phyloP scores from a whole-genome alignment of 2,329 filamentous ascomycete genomes.

The Aspergillus ochraceoroseus region DNA sequence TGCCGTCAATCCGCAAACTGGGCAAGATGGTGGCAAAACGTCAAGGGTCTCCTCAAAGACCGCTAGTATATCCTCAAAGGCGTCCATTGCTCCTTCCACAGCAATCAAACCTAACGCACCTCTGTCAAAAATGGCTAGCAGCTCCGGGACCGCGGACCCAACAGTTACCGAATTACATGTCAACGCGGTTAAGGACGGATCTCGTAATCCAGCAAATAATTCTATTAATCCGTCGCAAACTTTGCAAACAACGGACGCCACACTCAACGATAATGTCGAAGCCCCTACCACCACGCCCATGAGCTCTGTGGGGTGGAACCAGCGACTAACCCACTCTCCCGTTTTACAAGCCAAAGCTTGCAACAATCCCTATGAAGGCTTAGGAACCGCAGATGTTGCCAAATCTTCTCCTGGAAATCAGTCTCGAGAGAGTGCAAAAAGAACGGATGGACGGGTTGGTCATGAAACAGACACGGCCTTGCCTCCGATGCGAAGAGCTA shows the following conservation, averaged over 20 bases:
- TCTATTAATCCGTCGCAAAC: slow-evolving; percentile 32
- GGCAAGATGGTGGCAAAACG: slow-evolving; percentile 32
- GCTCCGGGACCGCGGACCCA: slow-evolving; percentile 40
- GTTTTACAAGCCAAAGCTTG: slow-evolving; percentile 30
- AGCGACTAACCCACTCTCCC: slow-evolving; percentile 33
- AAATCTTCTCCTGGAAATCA: slow-evolving; percentile 21
- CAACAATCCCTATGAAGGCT: slow-evolving; percentile 28
- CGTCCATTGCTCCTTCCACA: slow-evolving; percentile 37
- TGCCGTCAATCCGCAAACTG: slow-evolving; percentile 28
- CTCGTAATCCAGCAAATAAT: slow-evolving; percentile 29
- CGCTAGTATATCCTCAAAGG: slow-evolving; percentile 41
- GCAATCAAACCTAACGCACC: slow-evolving; percentile 37
- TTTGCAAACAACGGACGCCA: slow-evolving; percentile 29
- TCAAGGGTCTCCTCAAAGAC: slow-evolving; percentile 42
- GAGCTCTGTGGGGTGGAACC: slow-evolving; percentile 30
- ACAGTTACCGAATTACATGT: slow-evolving; percentile 46
- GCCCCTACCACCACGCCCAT: slow-evolving; percentile 26
- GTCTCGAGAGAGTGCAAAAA: slow-evolving; percentile 24
- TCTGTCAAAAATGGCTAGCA: slow-evolving; percentile 32
- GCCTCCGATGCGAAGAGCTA: slow-evolving; percentile 22
- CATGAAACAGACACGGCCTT: slow-evolving; percentile 29
- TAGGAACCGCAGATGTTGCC: slow-evolving; percentile 19
- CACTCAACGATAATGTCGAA: slow-evolving; percentile 31
- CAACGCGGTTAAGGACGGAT: slow-evolving; percentile 33
- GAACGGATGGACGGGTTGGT: slow-evolving; percentile 28